A percentile compares a stretch with the other conserved stretches of the same genome.
These are phyloP conservation scores for Metschnikowia noctiluminum DNA, from an alignment of 805 yeast species.

Conservation along the genomic window DNA sequence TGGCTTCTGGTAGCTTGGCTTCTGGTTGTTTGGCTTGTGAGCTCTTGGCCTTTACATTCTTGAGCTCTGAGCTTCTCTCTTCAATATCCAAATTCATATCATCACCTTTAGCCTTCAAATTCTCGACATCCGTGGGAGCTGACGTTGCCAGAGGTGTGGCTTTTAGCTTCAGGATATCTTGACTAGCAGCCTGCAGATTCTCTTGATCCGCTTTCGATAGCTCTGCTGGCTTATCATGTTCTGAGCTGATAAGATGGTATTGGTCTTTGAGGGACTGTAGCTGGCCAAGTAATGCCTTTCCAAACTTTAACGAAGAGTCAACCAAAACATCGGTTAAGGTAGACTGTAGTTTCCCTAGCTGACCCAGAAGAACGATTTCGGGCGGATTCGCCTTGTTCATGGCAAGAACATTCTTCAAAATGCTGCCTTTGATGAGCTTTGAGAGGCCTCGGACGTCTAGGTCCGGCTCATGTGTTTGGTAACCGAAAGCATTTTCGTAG, in stretches of 20 bases:
- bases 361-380: conserved; percentile 4
- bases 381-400: conserved; percentile 2
- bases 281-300: conserved; percentile 7
- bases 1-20: too few species aligned
- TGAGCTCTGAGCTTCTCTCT: neutral
- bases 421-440: conserved; percentile 4
- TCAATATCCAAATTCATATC: neutral
- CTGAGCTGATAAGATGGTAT: neutral
- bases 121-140: neutral
- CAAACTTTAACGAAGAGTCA: conserved; percentile 11
- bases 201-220: neutral
- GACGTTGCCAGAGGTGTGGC: neutral
- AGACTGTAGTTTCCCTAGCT: conserved; percentile 6
- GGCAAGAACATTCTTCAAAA: conserved; percentile 1
- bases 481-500: conserved; percentile 8
- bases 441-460: conserved; percentile 1
- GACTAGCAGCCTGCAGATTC: neutral
- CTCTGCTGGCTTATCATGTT: neutral
- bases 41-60: neutral
- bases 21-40: too few species aligned
- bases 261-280: conserved; percentile 10
- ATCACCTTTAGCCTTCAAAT: neutral
- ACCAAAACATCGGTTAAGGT: conserved; percentile 11
- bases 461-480: neutral
- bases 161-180: neutral